Base-by-base conservation (phyloP, 352 stramenopile species). In the Thraustochytrium sp. region DNA sequence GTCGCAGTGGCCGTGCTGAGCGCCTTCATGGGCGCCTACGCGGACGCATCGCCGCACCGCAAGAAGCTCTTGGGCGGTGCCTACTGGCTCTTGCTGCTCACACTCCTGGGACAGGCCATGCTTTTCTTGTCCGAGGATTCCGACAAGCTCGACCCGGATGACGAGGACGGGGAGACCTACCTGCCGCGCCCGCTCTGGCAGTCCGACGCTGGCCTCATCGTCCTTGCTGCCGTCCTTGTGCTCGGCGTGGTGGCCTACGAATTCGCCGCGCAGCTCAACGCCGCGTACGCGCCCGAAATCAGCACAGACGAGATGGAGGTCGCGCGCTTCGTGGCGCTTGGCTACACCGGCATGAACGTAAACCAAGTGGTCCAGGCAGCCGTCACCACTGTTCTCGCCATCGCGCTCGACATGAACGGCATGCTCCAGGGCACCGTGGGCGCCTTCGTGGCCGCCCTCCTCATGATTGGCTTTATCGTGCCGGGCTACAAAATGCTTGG, bases 101-200 rank as follows among this genome's bases (percentile, higher is more conserved):
- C 21, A 4, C 29, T 54, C 31, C 3, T 77, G n/a, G 16, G n/a
- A 8, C 29, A 62, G 49, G 65, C 26, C 11, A 1, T 77, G 13
- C 46, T 77, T 18, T 61, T 77, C 40, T 13, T 77, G 68, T 55
- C 65, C 11, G n/a, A 21, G 8, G 65, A 77, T 2, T 77, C 65
- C 13, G 40, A 77, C 34, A 77, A 54, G 40, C n/a, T 77, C 3
- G 65, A 77, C 36, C 65, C 65, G 29, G 26, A 55, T 26, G 18
- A 55, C 26, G 65, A 77, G 37, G 46, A 77, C n/a, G 16, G 44
- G 42, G 26, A 61, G 9, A 44, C 9, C n/a, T 51, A 48, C 18
- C 51, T 80, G 8, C 68, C 48, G n/a, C 21, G 31, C 5, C 68
- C 68, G 34, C 8, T 80, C 4, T 44, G 23, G 21, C 31, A 80